A percentile compares a stretch with the other conserved stretches of the same genome.
phyloP scores from a whole-genome alignment of 176 grass and related monocot genomes.

The Triticum urartu region DNA sequence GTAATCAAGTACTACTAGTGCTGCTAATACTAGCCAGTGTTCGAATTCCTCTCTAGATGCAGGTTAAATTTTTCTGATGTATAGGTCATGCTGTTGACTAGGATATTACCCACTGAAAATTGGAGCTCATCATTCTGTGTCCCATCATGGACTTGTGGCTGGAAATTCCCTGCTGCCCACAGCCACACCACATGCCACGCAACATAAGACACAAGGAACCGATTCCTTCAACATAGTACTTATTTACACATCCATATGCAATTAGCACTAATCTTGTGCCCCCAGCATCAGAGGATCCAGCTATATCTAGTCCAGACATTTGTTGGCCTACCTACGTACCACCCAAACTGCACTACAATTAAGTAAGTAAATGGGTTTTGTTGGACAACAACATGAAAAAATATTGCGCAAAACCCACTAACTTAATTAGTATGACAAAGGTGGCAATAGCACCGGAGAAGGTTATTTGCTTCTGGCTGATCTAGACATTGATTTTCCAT shows the following conservation, averaged over 20 bases:
- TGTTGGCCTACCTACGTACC: not conserved
- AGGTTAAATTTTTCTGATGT: not conserved
- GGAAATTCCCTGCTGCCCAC: slow-evolving; percentile 27
- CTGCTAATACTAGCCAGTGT: not conserved
- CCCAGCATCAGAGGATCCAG: not conserved
- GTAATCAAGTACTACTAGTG: not conserved
- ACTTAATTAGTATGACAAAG: not conserved
- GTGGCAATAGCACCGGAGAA: not conserved
- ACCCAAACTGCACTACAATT: not conserved
- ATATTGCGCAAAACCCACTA: not conserved
- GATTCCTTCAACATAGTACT: not conserved
- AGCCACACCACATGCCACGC: not conserved
- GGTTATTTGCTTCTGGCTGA: not conserved
- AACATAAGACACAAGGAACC: not conserved
- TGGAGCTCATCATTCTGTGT: slow-evolving; percentile 37
- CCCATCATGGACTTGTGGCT: slow-evolving; percentile 20
- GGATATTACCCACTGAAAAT: slow-evolving; percentile 23
- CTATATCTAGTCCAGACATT: not conserved
- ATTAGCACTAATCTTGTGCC: not conserved
- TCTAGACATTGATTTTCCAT: not conserved
- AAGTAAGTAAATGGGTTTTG: not conserved
- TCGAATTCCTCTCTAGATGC: slow-evolving; percentile 24
- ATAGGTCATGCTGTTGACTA: slow-evolving; percentile 10
- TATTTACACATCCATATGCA: not conserved
- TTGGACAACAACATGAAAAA: too few species aligned